These are phyloP conservation scores for Trametes coccinea DNA, from an alignment of 768 basidiomycete genomes.

Conservation along the genomic window DNA sequence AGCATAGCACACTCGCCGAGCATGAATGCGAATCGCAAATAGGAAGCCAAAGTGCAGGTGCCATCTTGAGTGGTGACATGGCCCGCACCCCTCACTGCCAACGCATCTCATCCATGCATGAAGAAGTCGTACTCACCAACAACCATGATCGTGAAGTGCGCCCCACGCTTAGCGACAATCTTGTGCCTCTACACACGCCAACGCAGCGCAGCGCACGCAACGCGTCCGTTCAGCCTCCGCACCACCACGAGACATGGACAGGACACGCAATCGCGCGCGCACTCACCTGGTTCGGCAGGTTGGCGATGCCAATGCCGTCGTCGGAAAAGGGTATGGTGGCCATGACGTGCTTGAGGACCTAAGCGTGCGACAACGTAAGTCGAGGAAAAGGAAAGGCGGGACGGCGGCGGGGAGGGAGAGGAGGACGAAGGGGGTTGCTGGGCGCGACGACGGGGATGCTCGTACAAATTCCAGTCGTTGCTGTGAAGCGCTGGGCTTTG, in stretches of 20 bases:
- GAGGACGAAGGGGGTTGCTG: not conserved
- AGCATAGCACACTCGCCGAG: no score
- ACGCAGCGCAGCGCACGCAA: not conserved
- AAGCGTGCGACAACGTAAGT: not conserved
- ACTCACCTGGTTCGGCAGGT: slow-evolving; percentile 95
- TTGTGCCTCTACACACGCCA: slow-evolving; percentile 79
- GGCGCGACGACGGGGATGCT: slow-evolving; percentile 7
- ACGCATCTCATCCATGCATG: not conserved
- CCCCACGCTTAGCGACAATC: slow-evolving; percentile 96
- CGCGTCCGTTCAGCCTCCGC: slow-evolving; percentile 10
- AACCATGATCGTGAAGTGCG: slow-evolving; percentile 99
- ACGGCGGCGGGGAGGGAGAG: not conserved
- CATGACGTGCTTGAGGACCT: slow-evolving; percentile 5
- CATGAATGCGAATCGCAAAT: no score
- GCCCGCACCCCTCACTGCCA: not conserved
- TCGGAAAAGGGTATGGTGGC: slow-evolving; percentile 43
- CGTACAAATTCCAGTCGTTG: slow-evolving; percentile 18
- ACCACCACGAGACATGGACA: not conserved
- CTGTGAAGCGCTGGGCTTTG: slow-evolving; percentile 12
- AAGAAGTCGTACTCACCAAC: slow-evolving; percentile 66
- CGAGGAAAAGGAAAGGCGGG: not conserved
- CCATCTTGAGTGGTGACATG: not conserved
- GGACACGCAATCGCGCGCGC: slow-evolving; percentile 5
- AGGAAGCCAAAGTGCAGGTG: no score
- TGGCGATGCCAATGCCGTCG: slow-evolving; percentile 92